phyloP scores from a whole-genome alignment of 768 basidiomycete species.

The Asterophora parasitica region DNA sequence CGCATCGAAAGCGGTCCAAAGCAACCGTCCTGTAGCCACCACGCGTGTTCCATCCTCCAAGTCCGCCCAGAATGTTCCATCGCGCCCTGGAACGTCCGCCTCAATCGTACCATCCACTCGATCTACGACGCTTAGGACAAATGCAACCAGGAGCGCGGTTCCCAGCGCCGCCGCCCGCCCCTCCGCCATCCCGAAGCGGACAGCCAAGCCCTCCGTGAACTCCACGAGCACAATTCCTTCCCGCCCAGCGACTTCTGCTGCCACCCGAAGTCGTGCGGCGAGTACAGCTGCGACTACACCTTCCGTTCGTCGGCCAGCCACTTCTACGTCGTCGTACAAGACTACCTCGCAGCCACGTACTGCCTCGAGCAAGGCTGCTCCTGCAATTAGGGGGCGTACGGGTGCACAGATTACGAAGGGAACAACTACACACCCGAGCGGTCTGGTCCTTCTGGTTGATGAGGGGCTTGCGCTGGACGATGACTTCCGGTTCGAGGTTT shows the following conservation, averaged over 20 bases:
- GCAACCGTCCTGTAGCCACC: not conserved
- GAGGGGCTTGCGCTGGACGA: slow-evolving; percentile 12
- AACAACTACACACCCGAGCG: not conserved
- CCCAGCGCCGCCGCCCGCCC: not conserved
- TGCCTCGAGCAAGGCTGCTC: not conserved
- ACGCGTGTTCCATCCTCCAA: not conserved
- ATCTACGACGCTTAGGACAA: not conserved
- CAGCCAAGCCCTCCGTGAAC: not conserved
- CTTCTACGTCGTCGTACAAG: slow-evolving; percentile 11
- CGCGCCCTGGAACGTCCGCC: slow-evolving; percentile 1
- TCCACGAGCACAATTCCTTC: not conserved
- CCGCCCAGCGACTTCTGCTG: slow-evolving; percentile 5
- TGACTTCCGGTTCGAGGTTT: slow-evolving; percentile 24
- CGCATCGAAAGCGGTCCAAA: not conserved
- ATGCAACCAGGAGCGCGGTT: not conserved
- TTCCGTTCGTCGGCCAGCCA: slow-evolving; percentile 8
- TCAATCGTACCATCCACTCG: not conserved
- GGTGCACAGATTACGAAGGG: not conserved
- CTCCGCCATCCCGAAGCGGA: not conserved
- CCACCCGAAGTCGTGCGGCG: slow-evolving; percentile 5
- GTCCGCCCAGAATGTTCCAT: not conserved
- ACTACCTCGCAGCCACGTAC: not conserved
- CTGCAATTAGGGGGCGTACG: not conserved
- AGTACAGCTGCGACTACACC: not conserved
- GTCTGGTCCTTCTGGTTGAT: slow-evolving; percentile 6